Conservation (phyloP, 2,329 filamentous ascomycete species). For the Penicillium sp. region DNA sequence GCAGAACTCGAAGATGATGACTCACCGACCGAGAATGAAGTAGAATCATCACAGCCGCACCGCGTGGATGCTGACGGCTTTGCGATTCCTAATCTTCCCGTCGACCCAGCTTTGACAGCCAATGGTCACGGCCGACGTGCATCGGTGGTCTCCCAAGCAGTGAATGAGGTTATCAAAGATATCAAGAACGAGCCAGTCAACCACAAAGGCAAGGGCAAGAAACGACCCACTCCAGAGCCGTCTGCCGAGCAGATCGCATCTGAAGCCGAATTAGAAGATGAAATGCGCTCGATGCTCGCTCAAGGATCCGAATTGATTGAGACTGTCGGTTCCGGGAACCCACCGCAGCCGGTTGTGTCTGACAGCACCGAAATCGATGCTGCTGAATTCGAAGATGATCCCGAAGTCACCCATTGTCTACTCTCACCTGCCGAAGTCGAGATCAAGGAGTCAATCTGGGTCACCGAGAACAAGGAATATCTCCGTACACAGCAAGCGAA, state of each 20-base stretch:
- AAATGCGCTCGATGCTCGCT: conserved; percentile 65
- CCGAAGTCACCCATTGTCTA: conserved; percentile 77
- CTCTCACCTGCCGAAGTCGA: conserved; percentile 69
- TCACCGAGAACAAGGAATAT: conserved; percentile 92
- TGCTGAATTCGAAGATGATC: conserved; percentile 83
- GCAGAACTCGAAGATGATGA: conserved; percentile 48
- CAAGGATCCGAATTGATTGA: conserved; percentile 39
- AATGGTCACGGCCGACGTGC: conserved; percentile 19
- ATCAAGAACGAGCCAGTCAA: conserved; percentile 19
- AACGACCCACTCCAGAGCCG: conserved; percentile 45
- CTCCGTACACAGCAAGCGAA: conserved; percentile 82
- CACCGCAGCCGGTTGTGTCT: conserved; percentile 50
- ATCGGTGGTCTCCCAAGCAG: conserved; percentile 17
- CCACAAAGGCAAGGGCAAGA: conserved; percentile 31
- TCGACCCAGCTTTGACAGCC: conserved; percentile 43
- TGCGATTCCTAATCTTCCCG: conserved; percentile 55
- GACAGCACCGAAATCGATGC: conserved; percentile 60
- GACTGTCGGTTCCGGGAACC: conserved; percentile 15
- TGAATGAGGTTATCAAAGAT: conserved; percentile 25
- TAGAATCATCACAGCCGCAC: conserved; percentile 29
- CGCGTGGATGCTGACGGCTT: conserved; percentile 66
- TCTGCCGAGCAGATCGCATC: conserved; percentile 60
- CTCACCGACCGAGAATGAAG: conserved; percentile 19
- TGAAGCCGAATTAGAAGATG: conserved; percentile 59
- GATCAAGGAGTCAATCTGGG: conserved; percentile 89